phyloP scores from a whole-genome alignment of 2,329 filamentous ascomycete genomes.

The Pseudogymnoascus sp. region DNA sequence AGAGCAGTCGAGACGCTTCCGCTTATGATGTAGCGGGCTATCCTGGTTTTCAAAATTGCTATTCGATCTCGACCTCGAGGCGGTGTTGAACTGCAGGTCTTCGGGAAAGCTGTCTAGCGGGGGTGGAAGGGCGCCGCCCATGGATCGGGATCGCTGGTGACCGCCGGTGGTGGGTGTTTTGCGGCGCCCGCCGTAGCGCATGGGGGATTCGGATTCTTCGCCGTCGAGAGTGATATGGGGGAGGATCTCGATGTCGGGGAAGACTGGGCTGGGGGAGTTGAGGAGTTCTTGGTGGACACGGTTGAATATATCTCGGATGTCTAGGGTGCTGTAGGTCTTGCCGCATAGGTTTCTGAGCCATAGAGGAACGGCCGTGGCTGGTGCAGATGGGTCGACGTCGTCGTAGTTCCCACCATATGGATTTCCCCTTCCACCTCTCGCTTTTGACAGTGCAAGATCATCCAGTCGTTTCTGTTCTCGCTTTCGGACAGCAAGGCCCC shows the following conservation, averaged over 20 bases:
- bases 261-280: conserved; percentile 27
- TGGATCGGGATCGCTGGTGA: conserved; percentile 27
- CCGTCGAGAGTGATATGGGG: conserved; percentile 28
- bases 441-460: conserved; percentile 24
- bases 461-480: conserved; percentile 52
- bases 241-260: conserved; percentile 34
- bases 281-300: conserved; percentile 29
- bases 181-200: conserved; percentile 22
- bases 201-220: conserved; percentile 24
- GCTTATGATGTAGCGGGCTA: background rate
- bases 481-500: conserved; percentile 55
- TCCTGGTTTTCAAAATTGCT: background rate
- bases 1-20: background rate
- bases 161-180: conserved; percentile 16
- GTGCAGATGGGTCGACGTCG: conserved; percentile 15
- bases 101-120: background rate
- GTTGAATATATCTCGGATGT: conserved; percentile 30
- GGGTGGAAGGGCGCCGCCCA: conserved; percentile 16
- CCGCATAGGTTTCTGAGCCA: conserved; percentile 26
- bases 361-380: conserved; percentile 26
- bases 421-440: conserved; percentile 12
- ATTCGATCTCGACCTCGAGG: background rate
- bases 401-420: conserved; percentile 21
- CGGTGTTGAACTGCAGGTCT: background rate
- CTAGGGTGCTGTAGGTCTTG: conserved; percentile 27